These are phyloP conservation scores for Beauveria australis DNA, from an alignment of 2,329 filamentous ascomycete genomes.

Conservation along the genomic window DNA sequence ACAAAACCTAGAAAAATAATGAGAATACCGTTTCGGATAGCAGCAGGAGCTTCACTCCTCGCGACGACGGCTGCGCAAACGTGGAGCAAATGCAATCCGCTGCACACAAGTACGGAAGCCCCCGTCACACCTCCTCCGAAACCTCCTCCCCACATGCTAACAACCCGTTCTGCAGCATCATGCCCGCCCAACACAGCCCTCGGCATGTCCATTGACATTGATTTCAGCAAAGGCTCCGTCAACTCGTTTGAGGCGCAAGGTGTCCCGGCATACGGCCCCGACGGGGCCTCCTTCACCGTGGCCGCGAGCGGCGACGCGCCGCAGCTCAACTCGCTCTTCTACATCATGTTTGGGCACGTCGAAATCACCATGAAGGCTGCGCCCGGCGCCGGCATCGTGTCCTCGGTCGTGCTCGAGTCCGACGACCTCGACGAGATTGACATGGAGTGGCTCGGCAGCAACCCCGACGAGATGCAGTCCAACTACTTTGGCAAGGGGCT, in stretches of 20 bases:
- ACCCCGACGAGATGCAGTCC: conserved; percentile 71
- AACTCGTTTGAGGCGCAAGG: conserved; percentile 69
- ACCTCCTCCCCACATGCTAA: neutral
- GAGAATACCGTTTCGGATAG: conserved; percentile 10
- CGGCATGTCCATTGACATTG: conserved; percentile 71
- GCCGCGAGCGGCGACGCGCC: conserved; percentile 72
- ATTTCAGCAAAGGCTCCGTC: conserved; percentile 72
- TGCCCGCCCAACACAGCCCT: conserved; percentile 75
- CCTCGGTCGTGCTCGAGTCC: conserved; percentile 82
- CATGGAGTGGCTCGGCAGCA: conserved; percentile 86
- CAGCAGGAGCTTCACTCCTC: neutral
- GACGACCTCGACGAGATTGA: conserved; percentile 94
- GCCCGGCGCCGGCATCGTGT: conserved; percentile 85
- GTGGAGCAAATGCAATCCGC: conserved; percentile 13
- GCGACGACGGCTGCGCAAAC: conserved; percentile 5
- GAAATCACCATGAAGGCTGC: conserved; percentile 80
- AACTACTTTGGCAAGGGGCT: conserved; percentile 97
- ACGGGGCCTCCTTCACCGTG: conserved; percentile 79
- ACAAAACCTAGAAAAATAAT: conserved; percentile 2
- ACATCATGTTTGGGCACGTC: conserved; percentile 97
- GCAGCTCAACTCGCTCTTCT: conserved; percentile 82
- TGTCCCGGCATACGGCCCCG: conserved; percentile 58
- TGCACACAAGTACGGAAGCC: neutral
- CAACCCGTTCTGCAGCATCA: conserved; percentile 28
- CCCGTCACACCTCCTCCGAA: neutral